A percentile compares a stretch with the other conserved stretches of the same genome.
Conservation (phyloP, 2,329 filamentous ascomycete species). For the Ramichloridium luteum region DNA sequence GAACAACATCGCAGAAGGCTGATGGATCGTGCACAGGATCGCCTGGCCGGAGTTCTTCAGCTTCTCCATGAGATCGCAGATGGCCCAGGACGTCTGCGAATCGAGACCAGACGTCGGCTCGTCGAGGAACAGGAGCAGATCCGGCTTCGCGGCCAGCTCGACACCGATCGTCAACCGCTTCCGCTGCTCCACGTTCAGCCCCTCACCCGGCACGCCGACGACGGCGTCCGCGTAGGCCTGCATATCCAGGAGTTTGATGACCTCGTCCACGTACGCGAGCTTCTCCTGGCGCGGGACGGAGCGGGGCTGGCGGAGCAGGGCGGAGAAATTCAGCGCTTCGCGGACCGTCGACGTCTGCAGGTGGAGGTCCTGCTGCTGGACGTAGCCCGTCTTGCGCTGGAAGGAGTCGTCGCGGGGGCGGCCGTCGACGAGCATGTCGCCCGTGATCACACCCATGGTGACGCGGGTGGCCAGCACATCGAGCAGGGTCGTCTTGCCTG, state of each 20-base stretch:
- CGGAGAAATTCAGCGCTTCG: constrained; percentile 77
- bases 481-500: constrained; percentile 86
- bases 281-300: constrained; percentile 64
- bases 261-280: constrained; percentile 74
- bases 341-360: constrained; percentile 73
- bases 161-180: constrained; percentile 86
- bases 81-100: constrained; percentile 86
- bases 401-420: constrained; percentile 64
- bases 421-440: constrained; percentile 76
- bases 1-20: constrained; percentile 91
- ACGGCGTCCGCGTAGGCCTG: constrained; percentile 79
- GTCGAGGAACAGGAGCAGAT: constrained; percentile 80
- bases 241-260: constrained; percentile 86
- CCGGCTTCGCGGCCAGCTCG: constrained; percentile 86
- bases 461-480: constrained; percentile 76
- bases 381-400: constrained; percentile 85
- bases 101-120: constrained; percentile 92
- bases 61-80: constrained; percentile 77
- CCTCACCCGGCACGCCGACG: constrained; percentile 81
- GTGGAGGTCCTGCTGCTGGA: constrained; percentile 87
- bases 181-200: constrained; percentile 56
- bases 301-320: constrained; percentile 70
- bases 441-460: constrained; percentile 78
- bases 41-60: constrained; percentile 80
- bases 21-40: constrained; percentile 93